These are phyloP conservation scores for Aegilops longissima DNA, from an alignment of 176 grass and related monocot species.

Conservation along the genomic window DNA sequence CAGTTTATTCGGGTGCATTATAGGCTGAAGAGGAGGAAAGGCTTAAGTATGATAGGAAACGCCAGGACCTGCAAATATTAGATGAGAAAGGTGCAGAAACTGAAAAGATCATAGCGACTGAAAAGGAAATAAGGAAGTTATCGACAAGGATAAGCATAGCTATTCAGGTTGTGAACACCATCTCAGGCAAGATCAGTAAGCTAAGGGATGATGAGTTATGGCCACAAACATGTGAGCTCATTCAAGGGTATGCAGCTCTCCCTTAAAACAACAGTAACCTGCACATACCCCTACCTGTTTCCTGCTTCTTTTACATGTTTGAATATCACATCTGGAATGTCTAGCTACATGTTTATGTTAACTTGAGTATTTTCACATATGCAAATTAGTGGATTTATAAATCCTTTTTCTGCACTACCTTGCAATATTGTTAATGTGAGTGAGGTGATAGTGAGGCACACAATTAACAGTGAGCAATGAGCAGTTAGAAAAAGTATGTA, in stretches of 20 bases:
- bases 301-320: background rate
- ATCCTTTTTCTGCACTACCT: background rate
- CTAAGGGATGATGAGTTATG: slow-evolving; percentile 95
- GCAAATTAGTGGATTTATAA: background rate
- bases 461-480: background rate
- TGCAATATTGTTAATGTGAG: background rate
- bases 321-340: background rate
- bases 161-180: slow-evolving; percentile 85
- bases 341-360: background rate
- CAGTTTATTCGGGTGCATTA: slow-evolving; percentile 9
- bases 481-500: background rate
- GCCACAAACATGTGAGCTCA: slow-evolving; percentile 83
- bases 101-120: slow-evolving; percentile 64
- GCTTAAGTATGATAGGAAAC: slow-evolving; percentile 69
- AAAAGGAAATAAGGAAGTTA: slow-evolving; percentile 75
- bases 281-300: background rate
- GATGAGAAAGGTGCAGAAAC: slow-evolving; percentile 85
- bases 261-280: background rate
- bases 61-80: slow-evolving; percentile 59
- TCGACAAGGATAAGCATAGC: slow-evolving; percentile 95
- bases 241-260: slow-evolving; percentile 74
- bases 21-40: slow-evolving; percentile 87
- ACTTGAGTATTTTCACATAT: slow-evolving; percentile 6
- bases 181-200: slow-evolving; percentile 89
- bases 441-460: background rate